Evolutionary conservation across 805 yeast genomes (phyloP).

Genomic region (Hanseniaspora thailandica): DNA sequence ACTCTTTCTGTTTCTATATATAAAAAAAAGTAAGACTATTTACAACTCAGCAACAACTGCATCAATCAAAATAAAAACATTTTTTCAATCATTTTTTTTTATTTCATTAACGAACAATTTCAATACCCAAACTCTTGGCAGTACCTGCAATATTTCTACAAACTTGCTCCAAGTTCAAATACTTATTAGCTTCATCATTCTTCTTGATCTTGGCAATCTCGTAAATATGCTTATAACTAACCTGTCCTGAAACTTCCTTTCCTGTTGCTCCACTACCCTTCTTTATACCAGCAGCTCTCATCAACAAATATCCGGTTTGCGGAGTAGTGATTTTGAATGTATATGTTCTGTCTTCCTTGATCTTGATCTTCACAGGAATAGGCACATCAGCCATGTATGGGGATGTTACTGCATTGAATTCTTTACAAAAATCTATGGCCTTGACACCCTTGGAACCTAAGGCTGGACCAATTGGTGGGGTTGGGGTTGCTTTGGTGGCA

Average conservation of each 20-base stretch:
- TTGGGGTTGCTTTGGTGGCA: slow-evolving; percentile 96
- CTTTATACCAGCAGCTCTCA: slow-evolving; percentile 59
- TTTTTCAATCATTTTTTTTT: slow-evolving; percentile 7
- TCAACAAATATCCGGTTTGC: slow-evolving; percentile 73
- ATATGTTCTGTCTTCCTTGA: slow-evolving; percentile 87
- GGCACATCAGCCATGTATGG: slow-evolving; percentile 77
- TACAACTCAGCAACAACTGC: slow-evolving; percentile 1
- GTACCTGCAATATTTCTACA: slow-evolving; percentile 75
- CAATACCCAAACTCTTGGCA: slow-evolving; percentile 81
- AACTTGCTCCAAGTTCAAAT: slow-evolving; percentile 58
- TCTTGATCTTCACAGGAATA: slow-evolving; percentile 71
- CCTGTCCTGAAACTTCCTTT: slow-evolving; percentile 37
- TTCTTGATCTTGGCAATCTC: slow-evolving; percentile 91
- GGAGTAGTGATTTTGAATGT: slow-evolving; percentile 81
- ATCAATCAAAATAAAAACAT: background rate
- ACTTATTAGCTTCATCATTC: slow-evolving; percentile 67
- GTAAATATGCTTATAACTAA: slow-evolving; percentile 76
- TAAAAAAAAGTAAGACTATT: slow-evolving; percentile 1
- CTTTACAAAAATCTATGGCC: slow-evolving; percentile 96
- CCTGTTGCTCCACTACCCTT: slow-evolving; percentile 55
- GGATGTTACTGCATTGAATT: slow-evolving; percentile 94
- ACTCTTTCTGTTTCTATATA: background rate
- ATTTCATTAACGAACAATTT: slow-evolving; percentile 50
- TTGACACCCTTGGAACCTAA: slow-evolving; percentile 96
- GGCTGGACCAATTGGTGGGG: slow-evolving; percentile 99